Conservation (phyloP, 2,329 filamentous ascomycete genomes). For the Xylaria multiplex region DNA sequence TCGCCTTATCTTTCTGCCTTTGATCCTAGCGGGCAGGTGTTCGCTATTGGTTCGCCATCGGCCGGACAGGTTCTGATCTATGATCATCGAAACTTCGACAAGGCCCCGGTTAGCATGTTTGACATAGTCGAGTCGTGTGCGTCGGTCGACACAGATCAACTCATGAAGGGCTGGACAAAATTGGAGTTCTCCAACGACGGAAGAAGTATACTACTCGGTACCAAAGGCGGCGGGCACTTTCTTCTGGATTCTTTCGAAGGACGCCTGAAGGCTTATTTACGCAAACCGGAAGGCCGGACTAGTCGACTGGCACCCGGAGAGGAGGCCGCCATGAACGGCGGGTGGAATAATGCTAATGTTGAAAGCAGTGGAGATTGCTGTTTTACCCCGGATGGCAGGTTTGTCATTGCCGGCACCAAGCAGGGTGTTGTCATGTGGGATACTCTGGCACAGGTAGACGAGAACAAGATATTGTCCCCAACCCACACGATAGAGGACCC, state of each 20-base stretch:
- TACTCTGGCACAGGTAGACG: constrained; percentile 65
- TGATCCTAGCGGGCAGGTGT: constrained; percentile 91
- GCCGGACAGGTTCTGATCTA: constrained; percentile 87
- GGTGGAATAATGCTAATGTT: constrained; percentile 57
- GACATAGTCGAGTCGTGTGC: constrained; percentile 73
- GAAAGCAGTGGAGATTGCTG: constrained; percentile 81
- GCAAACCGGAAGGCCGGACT: constrained; percentile 62
- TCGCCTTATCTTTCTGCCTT: constrained; percentile 86
- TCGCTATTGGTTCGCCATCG: constrained; percentile 85
- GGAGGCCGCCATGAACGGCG: constrained; percentile 50
- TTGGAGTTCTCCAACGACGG: constrained; percentile 97
- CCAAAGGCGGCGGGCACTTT: constrained; percentile 85
- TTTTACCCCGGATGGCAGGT: constrained; percentile 89
- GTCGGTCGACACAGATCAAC: constrained; percentile 64
- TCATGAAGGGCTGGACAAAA: constrained; percentile 81
- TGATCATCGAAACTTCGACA: constrained; percentile 93
- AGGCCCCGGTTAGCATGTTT: constrained; percentile 86
- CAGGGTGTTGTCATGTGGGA: constrained; percentile 89
- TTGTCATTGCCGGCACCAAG: constrained; percentile 81
- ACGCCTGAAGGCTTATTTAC: constrained; percentile 77
- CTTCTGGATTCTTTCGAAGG: constrained; percentile 94
- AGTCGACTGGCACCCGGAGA: constrained; percentile 66
- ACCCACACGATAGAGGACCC: constrained; percentile 72
- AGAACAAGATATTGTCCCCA: constrained; percentile 70
- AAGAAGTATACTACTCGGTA: constrained; percentile 84